These are phyloP conservation scores for Paramarasmius palmivorus DNA, from an alignment of 1,284 basidiomycete species.

Conservation along the genomic window DNA sequence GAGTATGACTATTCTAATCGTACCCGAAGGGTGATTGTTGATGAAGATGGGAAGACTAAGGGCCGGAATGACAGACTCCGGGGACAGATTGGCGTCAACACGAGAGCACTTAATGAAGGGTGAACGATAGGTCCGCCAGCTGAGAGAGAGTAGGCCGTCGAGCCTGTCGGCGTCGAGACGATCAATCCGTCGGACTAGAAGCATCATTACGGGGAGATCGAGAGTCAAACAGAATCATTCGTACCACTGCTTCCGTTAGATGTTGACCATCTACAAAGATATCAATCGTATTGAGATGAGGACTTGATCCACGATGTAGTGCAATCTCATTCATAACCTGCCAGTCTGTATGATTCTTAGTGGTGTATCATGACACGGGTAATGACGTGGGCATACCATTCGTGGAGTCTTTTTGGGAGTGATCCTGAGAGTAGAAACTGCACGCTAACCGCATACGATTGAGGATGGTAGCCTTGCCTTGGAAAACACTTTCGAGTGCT, in stretches of 20 bases:
- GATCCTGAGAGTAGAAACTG: conserved; percentile 67
- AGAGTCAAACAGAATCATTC: conserved; percentile 32
- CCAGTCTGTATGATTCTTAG: conserved; percentile 57
- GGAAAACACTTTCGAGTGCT: conserved; percentile 77
- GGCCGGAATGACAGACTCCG: conserved; percentile 92
- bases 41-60: conserved; percentile 86
- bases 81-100: conserved; percentile 94
- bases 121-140: conserved; percentile 97
- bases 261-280: conserved; percentile 96
- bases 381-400: conserved; percentile 45
- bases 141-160: conserved; percentile 92
- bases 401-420: conserved; percentile 54
- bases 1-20: conserved; percentile 26
- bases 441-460: conserved; percentile 88
- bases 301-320: conserved; percentile 87
- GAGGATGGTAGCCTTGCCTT: conserved; percentile 76
- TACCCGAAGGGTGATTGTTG: conserved; percentile 81
- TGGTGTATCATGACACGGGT: neutral
- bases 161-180: conserved; percentile 61
- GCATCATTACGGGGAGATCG: conserved; percentile 13
- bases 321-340: conserved; percentile 99
- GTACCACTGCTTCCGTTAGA: conserved; percentile 91
- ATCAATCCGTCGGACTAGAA: conserved; percentile 90
- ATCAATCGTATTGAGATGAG: conserved; percentile 93
- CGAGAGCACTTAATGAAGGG: conserved; percentile 86